phyloP scores from a whole-genome alignment of 768 basidiomycete genomes.

The Termitomyces sp. region DNA sequence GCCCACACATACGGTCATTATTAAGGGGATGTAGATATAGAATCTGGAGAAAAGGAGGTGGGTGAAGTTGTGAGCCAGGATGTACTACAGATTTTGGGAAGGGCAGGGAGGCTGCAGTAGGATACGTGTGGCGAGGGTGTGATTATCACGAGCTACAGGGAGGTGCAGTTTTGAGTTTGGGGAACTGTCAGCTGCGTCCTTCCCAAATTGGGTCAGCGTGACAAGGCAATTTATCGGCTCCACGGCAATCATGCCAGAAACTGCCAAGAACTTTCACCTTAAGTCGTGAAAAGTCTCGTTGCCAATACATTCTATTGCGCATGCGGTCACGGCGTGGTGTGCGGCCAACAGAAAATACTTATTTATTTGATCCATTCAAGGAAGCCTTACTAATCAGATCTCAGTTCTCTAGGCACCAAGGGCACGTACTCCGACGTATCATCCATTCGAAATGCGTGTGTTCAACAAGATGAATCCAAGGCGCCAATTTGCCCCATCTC shows the following conservation, averaged over 20 bases:
- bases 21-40: slow-evolving; percentile 99
- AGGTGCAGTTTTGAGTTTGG: slow-evolving; percentile 92
- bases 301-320: no score
- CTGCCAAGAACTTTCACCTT: no score
- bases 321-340: no score
- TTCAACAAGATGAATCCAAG: background rate
- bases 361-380: no score
- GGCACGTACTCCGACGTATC: no score
- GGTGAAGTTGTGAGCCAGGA: slow-evolving; percentile 94
- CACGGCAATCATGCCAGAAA: no score
- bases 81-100: slow-evolving; percentile 97
- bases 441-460: background rate
- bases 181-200: slow-evolving; percentile 87
- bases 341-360: no score
- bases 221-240: no score
- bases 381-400: no score
- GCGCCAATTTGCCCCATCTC: background rate
- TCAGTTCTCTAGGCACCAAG: no score
- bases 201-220: no score
- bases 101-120: slow-evolving; percentile 95
- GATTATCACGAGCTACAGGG: slow-evolving; percentile 97
- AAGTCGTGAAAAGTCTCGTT: no score
- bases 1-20: slow-evolving; percentile 96
- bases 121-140: slow-evolving; percentile 97
- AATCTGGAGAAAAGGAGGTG: slow-evolving; percentile 98